Base-by-base conservation (phyloP, 2,329 filamentous ascomycete genomes). In the Fusarium setosum region DNA sequence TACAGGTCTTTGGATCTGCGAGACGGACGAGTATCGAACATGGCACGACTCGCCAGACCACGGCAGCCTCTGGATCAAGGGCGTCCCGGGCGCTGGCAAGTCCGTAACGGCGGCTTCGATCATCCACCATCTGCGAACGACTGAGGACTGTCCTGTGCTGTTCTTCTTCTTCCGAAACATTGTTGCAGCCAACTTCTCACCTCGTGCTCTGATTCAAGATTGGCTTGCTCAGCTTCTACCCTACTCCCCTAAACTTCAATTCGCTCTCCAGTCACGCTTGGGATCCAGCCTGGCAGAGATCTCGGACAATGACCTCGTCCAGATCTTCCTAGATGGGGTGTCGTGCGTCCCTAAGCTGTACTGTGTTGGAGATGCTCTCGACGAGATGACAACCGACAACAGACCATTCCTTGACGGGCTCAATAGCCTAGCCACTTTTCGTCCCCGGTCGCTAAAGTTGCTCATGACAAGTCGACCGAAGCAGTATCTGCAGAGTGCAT, bases 71-170 rank as follows among this genome's bases (percentile, higher is more conserved):
- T 72, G 67, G 67, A 69, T 72, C 32, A 72, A 72, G 34, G 69
- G 69, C 18, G 78, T 72, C 2, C 65, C 69, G 2, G 67, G 69
- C 7, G 69, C 69, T 1, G 69, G 69, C 75, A 72, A 72, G 18
- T 70, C 69, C 2, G 69, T 70, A 10, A 66, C 59, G 54, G 67
- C 69, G 3, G 69, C 69, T 1, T 65, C 65, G 11, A 38, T 70
- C 6, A 69, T 72, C 11, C 69, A 72, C 31, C 62, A 72, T 13
- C 18, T 72, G 6, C 49, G 53, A 13, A 40, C 20, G 7, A 70
- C 60, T 1, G 67, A 72, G 41, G 21, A 62, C 4, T 67, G 49
- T 7, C 69, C 67, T 1, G 60, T 69, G 1, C 55, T 70, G 0
- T 72, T 72, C 38, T 72, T 71, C 37, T 72, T 72, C 50, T 72